Base-by-base conservation (phyloP, 176 grass and related monocot species). In the Thalia dealbata region DNA sequence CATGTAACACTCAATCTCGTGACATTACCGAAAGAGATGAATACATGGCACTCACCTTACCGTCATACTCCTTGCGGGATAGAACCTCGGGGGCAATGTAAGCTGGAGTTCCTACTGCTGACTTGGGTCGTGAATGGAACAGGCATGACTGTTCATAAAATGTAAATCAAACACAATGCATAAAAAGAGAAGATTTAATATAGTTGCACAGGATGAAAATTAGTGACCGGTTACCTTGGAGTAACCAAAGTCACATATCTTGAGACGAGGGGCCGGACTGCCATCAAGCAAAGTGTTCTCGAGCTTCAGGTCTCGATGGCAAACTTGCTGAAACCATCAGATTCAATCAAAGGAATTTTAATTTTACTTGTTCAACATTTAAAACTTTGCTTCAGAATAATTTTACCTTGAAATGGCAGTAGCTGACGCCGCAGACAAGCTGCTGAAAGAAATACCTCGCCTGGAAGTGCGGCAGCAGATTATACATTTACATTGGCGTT, bases 361-460 rank as follows among this genome's bases (percentile, higher is more conserved):
- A 22, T 25, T 61, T 61, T 25, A 25, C 21, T 16, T 3, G 13
- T 16, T 16, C 56, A 45, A 76, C 69, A 80, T 82, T 27, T 38
- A 38, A 38, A 38, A 51, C n/a, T 2, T 45, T 54, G 58, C 50
- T 38, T 71, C 12, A 12, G 48, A 48, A 11, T 10, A 41, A 60
- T 50, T 45, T 72, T 84, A 96, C 92, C 92, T 89, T 87, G 76
- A 78, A 89, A 79, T 96, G 92, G 77, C 92, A 96, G 80, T 96
- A 96, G 81, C 92, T 96, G n/a, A 96, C 92, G 26, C 92, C 92
- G 70, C 81, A 91, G 72, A 96, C 91, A 8, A 96, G 78, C 70
- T 96, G 92, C 86, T 96, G 92, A 82, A 96, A 96, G 78, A 96
- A 96, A 76, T 87, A 96, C 81, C 92, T 91, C 35, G 92, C 81